phyloP scores from a whole-genome alignment of 371 early-diverging fungal species.

The Haplosporangium sp. region DNA sequence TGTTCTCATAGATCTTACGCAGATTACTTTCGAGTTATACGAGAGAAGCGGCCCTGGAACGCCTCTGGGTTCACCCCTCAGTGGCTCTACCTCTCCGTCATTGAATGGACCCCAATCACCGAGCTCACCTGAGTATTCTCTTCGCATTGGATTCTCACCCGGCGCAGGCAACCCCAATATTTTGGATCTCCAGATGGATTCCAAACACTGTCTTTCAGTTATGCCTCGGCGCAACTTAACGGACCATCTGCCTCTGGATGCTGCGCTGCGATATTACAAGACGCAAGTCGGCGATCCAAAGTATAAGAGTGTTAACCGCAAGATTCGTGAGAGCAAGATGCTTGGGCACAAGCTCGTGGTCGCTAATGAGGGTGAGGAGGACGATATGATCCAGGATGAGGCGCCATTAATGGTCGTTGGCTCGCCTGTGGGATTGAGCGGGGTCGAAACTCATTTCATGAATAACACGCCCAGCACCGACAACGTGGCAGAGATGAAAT shows the following conservation, averaged over 20 bases:
- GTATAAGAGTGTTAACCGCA: slow-evolving; percentile 48
- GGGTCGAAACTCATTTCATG: slow-evolving; percentile 14
- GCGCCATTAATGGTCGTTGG: slow-evolving; percentile 46
- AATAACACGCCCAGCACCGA: background rate
- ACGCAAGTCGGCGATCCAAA: slow-evolving; percentile 50
- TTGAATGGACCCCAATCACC: slow-evolving; percentile 10
- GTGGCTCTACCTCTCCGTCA: background rate
- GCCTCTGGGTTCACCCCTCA: slow-evolving; percentile 25
- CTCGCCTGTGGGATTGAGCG: slow-evolving; percentile 24
- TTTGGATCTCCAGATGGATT: slow-evolving; percentile 89
- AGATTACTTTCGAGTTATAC: slow-evolving; percentile 97
- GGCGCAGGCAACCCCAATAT: slow-evolving; percentile 93
- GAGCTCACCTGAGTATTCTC: slow-evolving; percentile 80
- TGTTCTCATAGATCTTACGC: slow-evolving; percentile 79
- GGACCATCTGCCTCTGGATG: slow-evolving; percentile 64
- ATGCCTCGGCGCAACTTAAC: slow-evolving; percentile 68
- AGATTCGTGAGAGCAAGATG: slow-evolving; percentile 49
- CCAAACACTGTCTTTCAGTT: slow-evolving; percentile 88
- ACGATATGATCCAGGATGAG: slow-evolving; percentile 34
- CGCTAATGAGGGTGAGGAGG: slow-evolving; percentile 1
- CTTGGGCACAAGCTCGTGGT: slow-evolving; percentile 48
- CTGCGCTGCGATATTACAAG: slow-evolving; percentile 59
- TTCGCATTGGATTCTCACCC: slow-evolving; percentile 92
- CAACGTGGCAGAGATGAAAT: too few species aligned
- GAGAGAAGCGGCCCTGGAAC: slow-evolving; percentile 76